phyloP scores from a whole-genome alignment of 1,284 basidiomycete species.

The Ustilago curta region DNA sequence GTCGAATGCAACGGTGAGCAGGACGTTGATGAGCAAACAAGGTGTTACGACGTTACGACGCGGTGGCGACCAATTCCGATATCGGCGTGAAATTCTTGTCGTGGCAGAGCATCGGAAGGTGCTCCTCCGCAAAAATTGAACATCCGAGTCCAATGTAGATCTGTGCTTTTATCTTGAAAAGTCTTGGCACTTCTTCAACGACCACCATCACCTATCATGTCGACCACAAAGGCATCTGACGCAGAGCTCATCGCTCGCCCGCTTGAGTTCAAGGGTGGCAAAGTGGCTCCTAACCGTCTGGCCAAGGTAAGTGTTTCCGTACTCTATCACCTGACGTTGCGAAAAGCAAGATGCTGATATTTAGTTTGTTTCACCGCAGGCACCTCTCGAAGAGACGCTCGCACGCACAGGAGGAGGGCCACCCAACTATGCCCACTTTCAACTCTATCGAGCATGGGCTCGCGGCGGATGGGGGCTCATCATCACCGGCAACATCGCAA shows the following conservation, averaged over 20 bases:
- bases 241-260: constrained; percentile 70
- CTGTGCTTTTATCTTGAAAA: no score
- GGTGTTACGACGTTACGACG: no score
- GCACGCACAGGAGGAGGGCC: constrained; percentile 57
- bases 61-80: no score
- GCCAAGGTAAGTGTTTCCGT: constrained; percentile 71
- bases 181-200: background rate
- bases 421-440: constrained; percentile 72
- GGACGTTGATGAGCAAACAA: no score
- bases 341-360: background rate
- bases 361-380: constrained; percentile 13
- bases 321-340: background rate
- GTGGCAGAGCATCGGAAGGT: no score
- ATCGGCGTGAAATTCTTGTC: no score
- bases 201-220: constrained; percentile 16
- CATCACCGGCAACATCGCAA: constrained; percentile 86
- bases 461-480: constrained; percentile 86
- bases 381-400: constrained; percentile 65
- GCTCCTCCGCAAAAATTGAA: no score
- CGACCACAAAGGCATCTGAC: constrained; percentile 20
- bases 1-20: no score
- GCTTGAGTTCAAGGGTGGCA: constrained; percentile 75
- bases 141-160: no score
- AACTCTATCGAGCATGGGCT: constrained; percentile 83
- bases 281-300: constrained; percentile 71